Percentiles rank a stretch among this genome's conserved stretches.
phyloP scores from a whole-genome alignment of 495 filamentous ascomycete species.

The Aspergillus haitiensis region DNA sequence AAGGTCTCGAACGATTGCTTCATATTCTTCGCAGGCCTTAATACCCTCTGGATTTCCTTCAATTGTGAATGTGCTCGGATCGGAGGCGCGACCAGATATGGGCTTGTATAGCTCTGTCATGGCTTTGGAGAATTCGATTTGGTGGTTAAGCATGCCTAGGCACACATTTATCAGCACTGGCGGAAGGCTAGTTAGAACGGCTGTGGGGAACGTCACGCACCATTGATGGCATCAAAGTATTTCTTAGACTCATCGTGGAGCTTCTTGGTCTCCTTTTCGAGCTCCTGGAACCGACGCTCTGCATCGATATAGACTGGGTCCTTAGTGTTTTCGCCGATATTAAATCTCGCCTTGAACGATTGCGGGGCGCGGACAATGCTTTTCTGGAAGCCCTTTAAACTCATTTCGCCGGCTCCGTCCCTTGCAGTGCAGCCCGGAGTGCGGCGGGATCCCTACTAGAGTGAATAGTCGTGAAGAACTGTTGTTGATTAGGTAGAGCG shows the following conservation, averaged over 20 bases:
- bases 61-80: conserved; percentile 76
- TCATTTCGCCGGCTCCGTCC: conserved; percentile 58
- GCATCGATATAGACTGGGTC: conserved; percentile 94
- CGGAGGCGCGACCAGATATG: conserved; percentile 92
- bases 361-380: conserved; percentile 86
- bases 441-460: neutral
- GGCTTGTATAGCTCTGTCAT: conserved; percentile 97
- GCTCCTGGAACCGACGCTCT: conserved; percentile 88
- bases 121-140: conserved; percentile 97
- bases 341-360: conserved; percentile 86
- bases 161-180: conserved; percentile 8
- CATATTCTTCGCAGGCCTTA: conserved; percentile 93
- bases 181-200: conserved; percentile 1
- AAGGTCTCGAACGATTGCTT: conserved; percentile 84
- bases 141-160: conserved; percentile 87
- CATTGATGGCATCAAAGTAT: conserved; percentile 95
- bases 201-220: conserved; percentile 33
- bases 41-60: conserved; percentile 96
- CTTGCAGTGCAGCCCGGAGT: neutral
- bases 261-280: conserved; percentile 93
- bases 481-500: neutral
- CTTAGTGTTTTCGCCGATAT: conserved; percentile 88
- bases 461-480: neutral
- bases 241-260: conserved; percentile 94
- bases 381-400: conserved; percentile 95